phyloP scores from a whole-genome alignment of 2,329 filamentous ascomycete genomes.

The Stemphylium beticola region DNA sequence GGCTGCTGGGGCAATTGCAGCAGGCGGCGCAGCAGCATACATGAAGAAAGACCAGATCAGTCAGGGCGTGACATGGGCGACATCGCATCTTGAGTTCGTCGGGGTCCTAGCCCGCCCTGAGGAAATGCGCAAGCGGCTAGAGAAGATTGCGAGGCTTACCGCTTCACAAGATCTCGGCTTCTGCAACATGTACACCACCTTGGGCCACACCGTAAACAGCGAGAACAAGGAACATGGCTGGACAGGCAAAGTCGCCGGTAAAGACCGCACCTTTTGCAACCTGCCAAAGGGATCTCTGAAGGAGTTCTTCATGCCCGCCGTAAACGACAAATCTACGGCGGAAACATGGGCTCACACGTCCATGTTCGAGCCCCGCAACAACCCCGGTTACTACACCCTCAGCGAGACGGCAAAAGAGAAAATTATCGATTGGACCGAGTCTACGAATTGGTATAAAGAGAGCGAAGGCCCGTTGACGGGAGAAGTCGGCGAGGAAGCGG shows the following conservation, averaged over 20 bases:
- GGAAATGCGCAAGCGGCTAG: conserved; percentile 77
- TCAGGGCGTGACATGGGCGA: conserved; percentile 79
- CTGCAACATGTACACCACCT: conserved; percentile 83
- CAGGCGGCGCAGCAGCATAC: conserved; percentile 84
- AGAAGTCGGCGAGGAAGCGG: conserved; percentile 40
- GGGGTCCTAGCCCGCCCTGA: conserved; percentile 85
- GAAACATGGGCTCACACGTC: conserved; percentile 82
- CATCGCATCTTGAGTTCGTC: conserved; percentile 91
- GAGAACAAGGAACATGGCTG: conserved; percentile 47
- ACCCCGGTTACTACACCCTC: conserved; percentile 74
- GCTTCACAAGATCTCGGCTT: conserved; percentile 75
- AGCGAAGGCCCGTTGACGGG: conserved; percentile 39
- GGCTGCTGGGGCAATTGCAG: conserved; percentile 78
- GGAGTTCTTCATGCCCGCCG: conserved; percentile 47
- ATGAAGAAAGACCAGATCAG: conserved; percentile 80
- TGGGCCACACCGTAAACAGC: conserved; percentile 70
- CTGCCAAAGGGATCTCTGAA: conserved; percentile 47
- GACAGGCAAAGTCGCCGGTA: conserved; percentile 66
- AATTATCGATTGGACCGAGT: conserved; percentile 69
- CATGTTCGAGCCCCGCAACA: conserved; percentile 76
- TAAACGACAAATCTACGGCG: conserved; percentile 80
- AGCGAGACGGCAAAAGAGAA: conserved; percentile 69
- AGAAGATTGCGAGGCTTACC: conserved; percentile 69
- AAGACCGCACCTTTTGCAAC: conserved; percentile 86
- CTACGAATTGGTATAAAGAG: conserved; percentile 69